Evolutionary conservation across 2,329 filamentous ascomycete species (phyloP).

Genomic region (Monosporascus sp.): DNA sequence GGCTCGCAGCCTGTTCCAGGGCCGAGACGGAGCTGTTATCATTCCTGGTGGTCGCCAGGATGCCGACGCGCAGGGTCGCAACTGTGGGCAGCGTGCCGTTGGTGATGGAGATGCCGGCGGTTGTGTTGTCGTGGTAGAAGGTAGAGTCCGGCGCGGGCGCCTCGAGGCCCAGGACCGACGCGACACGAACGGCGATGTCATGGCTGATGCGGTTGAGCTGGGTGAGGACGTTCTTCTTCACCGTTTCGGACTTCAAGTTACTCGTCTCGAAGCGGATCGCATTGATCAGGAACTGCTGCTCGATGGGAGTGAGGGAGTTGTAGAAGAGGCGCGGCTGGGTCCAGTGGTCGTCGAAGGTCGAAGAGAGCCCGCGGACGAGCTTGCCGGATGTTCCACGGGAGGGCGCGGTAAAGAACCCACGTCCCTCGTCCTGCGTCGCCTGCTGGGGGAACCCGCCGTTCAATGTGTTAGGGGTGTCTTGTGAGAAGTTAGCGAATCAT

Average conservation of each 20-base stretch:
- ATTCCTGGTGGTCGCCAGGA: conserved; percentile 46
- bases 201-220: conserved; percentile 67
- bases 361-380: conserved; percentile 53
- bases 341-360: conserved; percentile 67
- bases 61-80: conserved; percentile 58
- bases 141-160: conserved; percentile 54
- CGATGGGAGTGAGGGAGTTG: conserved; percentile 61
- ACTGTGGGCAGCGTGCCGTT: conserved; percentile 53
- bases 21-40: conserved; percentile 18
- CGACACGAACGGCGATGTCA: conserved; percentile 62
- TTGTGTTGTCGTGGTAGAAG: conserved; percentile 67
- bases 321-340: conserved; percentile 68
- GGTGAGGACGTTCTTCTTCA: conserved; percentile 60
- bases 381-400: conserved; percentile 45
- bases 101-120: conserved; percentile 55
- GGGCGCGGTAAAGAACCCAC: conserved; percentile 67
- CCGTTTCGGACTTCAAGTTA: conserved; percentile 49
- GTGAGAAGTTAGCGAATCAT: conserved; percentile 6
- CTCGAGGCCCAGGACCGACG: conserved; percentile 52
- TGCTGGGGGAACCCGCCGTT: conserved; percentile 60
- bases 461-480: conserved; percentile 60
- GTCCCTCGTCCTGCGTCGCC: conserved; percentile 57
- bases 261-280: conserved; percentile 67
- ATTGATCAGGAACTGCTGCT: conserved; percentile 69
- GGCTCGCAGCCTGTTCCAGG: conserved; percentile 40